Base-by-base conservation (phyloP, 2,329 filamentous ascomycete genomes). In the Penicillium sp. region DNA sequence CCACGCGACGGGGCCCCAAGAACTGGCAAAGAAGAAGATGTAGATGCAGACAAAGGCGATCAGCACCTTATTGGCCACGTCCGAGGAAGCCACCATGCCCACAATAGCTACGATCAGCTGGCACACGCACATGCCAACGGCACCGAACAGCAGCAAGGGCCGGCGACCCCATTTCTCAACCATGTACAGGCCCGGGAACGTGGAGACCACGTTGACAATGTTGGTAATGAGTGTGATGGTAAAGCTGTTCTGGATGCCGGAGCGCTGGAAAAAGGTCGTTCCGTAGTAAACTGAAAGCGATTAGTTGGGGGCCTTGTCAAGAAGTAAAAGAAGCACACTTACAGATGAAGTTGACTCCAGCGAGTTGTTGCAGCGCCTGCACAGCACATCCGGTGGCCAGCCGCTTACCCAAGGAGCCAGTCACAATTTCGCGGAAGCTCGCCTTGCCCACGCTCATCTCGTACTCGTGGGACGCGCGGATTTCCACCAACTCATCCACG, bases 381-480 rank as follows among this genome's bases (percentile, higher is more conserved):
- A 71, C 55, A 7, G 57, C 56, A 37, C 67, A 69, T 4, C 69
- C 66, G 15, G 67, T 71, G 7, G 64, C 53, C 9, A 70, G 59
- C 13, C 67, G 63, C 56, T 64, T 71, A 17, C 64, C 62, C 33
- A 72, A 55, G 6, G 57, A 61, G 0, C 62, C 61, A 29, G 57
- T 44, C 48, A 53, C 34, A 21, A 52, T 53, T 24, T 55, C 51
- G 12, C 51, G n/a, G 26, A 51, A 55, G 10, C 22, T 31, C 10
- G 53, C 35, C 12, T 28, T 33, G 21, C 47, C 51, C 7, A 53
- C 22, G 34, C 45, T 59, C 59, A 84, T 31, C 15, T 95, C 88
- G 67, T 88, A 88, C 70, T 87, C 86, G 70, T 91, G 81, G 75
- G 91, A 94, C 72, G 87, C 88, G 54, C 90, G 77, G 59, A 95